These are phyloP conservation scores for Ceratobasidium sp. DNA, from an alignment of 1,284 basidiomycete species.

Conservation along the genomic window DNA sequence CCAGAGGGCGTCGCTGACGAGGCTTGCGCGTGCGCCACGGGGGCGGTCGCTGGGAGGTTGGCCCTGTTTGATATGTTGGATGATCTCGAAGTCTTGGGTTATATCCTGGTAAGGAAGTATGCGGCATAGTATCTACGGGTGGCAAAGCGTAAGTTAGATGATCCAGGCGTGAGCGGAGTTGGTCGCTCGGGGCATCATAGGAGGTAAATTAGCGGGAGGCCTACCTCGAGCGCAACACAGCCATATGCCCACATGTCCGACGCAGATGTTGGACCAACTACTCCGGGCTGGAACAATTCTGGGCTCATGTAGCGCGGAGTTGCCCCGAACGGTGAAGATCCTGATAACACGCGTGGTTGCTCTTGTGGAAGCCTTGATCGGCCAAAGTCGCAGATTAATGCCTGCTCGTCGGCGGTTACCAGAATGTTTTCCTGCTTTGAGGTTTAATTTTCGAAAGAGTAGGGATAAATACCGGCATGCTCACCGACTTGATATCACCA, in stretches of 20 bases:
- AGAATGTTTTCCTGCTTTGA: conserved; percentile 4
- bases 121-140: conserved; percentile 21
- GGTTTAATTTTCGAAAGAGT: not conserved
- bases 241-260: conserved; percentile 40
- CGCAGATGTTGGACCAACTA: conserved; percentile 7
- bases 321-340: conserved; percentile 19
- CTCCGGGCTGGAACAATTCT: not conserved
- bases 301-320: conserved; percentile 26
- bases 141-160: not conserved
- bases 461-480: not conserved
- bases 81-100: not conserved
- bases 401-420: conserved; percentile 11
- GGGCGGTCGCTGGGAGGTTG: conserved; percentile 1
- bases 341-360: not conserved
- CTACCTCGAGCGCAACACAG: conserved; percentile 16
- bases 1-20: conserved; percentile 25
- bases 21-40: conserved; percentile 6
- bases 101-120: conserved; percentile 22
- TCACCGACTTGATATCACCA: conserved; percentile 30
- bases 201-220: not conserved
- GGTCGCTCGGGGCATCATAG: too few species aligned
- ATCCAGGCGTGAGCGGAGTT: not conserved
- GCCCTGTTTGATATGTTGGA: conserved; percentile 3
- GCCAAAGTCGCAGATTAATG: conserved; percentile 33
- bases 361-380: conserved; percentile 3